A percentile compares a stretch with the other conserved stretches of the same genome.
Evolutionary conservation across 2,329 filamentous ascomycete species (phyloP).

Genomic region (Aspergillus bombycis): DNA sequence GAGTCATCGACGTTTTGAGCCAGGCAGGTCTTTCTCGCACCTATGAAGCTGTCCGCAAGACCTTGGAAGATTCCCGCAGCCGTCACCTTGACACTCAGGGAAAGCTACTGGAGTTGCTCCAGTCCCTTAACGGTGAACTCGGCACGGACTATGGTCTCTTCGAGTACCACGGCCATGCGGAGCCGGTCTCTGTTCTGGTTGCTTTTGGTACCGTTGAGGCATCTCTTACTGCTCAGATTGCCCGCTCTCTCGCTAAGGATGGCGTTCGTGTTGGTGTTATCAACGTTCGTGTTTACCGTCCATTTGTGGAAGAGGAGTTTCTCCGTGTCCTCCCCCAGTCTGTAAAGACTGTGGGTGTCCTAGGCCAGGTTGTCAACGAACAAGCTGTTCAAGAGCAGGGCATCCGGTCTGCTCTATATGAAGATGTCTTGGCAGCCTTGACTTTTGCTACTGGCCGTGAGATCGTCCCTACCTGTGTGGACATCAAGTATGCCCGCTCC

Average conservation of each 20-base stretch:
- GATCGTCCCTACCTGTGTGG: conserved; percentile 67
- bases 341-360: conserved; percentile 74
- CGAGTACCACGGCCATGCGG: conserved; percentile 85
- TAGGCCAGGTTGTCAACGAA: conserved; percentile 83
- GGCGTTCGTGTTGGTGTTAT: conserved; percentile 83
- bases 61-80: conserved; percentile 65
- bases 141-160: conserved; percentile 92
- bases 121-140: conserved; percentile 83
- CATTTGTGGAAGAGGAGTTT: conserved; percentile 94
- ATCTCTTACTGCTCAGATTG: conserved; percentile 80
- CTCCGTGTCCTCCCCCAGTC: conserved; percentile 77
- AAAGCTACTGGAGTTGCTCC: conserved; percentile 70
- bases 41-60: conserved; percentile 68
- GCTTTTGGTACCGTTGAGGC: conserved; percentile 92
- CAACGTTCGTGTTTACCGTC: conserved; percentile 90
- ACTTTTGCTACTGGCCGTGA: conserved; percentile 74
- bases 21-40: conserved; percentile 68
- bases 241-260: conserved; percentile 69
- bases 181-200: conserved; percentile 81
- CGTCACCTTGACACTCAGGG: conserved; percentile 72
- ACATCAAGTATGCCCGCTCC: conserved; percentile 86
- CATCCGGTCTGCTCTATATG: conserved; percentile 82
- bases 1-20: conserved; percentile 80
- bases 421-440: conserved; percentile 85
- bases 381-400: conserved; percentile 73